Percentiles rank a stretch among this genome's conserved stretches.
phyloP scores from a whole-genome alignment of 2,329 filamentous ascomycete genomes.

The Pseudocercospora fijiensis region DNA sequence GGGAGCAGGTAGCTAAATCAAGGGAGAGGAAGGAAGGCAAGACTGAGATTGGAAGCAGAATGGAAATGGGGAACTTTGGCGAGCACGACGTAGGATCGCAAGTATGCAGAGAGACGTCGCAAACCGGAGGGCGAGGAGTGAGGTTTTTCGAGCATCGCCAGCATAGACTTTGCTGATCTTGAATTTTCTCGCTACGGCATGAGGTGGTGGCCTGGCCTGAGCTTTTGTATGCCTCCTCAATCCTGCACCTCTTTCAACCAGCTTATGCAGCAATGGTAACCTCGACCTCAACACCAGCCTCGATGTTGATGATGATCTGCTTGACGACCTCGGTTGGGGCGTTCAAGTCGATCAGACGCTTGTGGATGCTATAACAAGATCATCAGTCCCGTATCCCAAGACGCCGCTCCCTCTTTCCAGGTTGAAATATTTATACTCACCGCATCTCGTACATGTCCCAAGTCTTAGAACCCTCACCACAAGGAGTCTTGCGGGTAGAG shows the following conservation, averaged over 20 bases:
- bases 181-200: conserved; percentile 11
- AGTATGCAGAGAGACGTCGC: background rate
- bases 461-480: conserved; percentile 99
- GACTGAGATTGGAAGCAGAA: too few species aligned
- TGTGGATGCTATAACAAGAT: conserved; percentile 35
- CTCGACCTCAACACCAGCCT: conserved; percentile 90
- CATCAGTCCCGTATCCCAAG: conserved; percentile 2
- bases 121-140: background rate
- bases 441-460: conserved; percentile 99
- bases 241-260: conserved; percentile 5
- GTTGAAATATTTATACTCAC: conserved; percentile 60
- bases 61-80: too few species aligned
- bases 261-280: conserved; percentile 81
- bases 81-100: too few species aligned
- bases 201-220: background rate
- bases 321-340: conserved; percentile 97
- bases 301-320: conserved; percentile 95
- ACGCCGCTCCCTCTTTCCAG: conserved; percentile 35
- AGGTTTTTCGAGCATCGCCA: background rate
- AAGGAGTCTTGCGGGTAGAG: conserved; percentile 98
- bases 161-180: background rate
- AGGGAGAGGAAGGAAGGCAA: too few species aligned
- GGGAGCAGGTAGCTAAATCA: too few species aligned
- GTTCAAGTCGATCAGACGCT: conserved; percentile 61
- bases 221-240: conserved; percentile 1